These are phyloP conservation scores for Sarcocystis neurona DNA, from an alignment of 169 alveolate genomes.

Conservation along the genomic window DNA sequence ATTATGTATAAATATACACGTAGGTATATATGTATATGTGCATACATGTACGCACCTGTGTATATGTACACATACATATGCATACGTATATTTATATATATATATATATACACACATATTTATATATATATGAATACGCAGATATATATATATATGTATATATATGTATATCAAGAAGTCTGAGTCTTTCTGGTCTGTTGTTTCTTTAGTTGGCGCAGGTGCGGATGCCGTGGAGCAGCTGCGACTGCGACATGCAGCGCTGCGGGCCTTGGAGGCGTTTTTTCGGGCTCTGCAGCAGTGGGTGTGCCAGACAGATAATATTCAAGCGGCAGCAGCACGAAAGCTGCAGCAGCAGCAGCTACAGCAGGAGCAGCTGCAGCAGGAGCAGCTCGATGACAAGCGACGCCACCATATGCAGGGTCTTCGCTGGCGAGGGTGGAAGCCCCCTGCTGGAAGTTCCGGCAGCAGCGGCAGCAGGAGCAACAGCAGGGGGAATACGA, in stretches of 20 bases:
- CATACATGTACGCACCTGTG: neutral
- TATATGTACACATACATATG: neutral
- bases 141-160: too few species aligned
- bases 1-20: too few species aligned
- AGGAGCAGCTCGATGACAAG: too few species aligned
- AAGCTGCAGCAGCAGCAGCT: too few species aligned
- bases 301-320: neutral
- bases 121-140: neutral
- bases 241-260: neutral
- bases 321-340: neutral
- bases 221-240: too few species aligned
- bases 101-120: neutral
- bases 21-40: too few species aligned
- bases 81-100: neutral
- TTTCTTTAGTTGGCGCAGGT: neutral
- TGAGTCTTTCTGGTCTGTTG: neutral
- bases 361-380: too few species aligned
- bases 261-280: neutral
- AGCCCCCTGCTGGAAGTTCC: too few species aligned
- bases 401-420: too few species aligned
- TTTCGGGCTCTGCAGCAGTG: neutral
- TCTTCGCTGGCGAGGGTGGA: too few species aligned
- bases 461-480: too few species aligned
- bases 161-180: neutral
- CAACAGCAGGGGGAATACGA: too few species aligned